A percentile compares a stretch with the other conserved stretches of the same genome.
These are phyloP conservation scores for Pisolithus microcarpus DNA, from an alignment of 768 basidiomycete species.

Conservation along the genomic window DNA sequence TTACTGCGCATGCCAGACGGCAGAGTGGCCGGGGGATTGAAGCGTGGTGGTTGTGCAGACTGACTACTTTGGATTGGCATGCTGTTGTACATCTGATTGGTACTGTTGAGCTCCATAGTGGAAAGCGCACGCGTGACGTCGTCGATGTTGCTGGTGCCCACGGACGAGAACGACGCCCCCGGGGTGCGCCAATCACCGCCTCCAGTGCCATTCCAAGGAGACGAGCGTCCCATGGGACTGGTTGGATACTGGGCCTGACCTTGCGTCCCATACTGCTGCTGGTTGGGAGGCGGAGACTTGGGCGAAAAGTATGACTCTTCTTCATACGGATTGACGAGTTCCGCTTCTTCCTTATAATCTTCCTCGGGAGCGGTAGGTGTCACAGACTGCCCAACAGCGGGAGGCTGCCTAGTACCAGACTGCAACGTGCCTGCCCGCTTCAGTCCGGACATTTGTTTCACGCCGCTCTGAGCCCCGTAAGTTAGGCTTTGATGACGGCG, in stretches of 20 bases:
- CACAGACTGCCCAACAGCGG: conserved; percentile 30
- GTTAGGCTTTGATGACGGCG: conserved; percentile 78
- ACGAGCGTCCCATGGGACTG: conserved; percentile 54
- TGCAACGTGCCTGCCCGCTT: conserved; percentile 70
- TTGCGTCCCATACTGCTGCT: conserved; percentile 34
- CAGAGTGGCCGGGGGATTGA: conserved; percentile 50
- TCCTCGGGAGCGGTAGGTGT: conserved; percentile 48
- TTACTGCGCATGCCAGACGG: conserved; percentile 34
- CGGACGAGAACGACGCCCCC: conserved; percentile 26
- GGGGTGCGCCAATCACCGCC: conserved; percentile 53
- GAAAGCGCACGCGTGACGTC: conserved; percentile 73
- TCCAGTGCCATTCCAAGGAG: conserved; percentile 55
- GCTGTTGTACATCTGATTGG: conserved; percentile 22
- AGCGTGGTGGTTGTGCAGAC: conserved; percentile 60
- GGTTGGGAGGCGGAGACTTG: conserved; percentile 33
- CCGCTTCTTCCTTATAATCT: conserved; percentile 43
- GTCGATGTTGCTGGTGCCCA: conserved; percentile 42
- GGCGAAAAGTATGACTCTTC: conserved; percentile 54
- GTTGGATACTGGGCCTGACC: conserved; percentile 37
- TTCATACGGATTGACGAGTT: conserved; percentile 34
- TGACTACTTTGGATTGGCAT: conserved; percentile 39
- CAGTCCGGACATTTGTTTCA: conserved; percentile 49
- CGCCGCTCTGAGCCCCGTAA: conserved; percentile 49
- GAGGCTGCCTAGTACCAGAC: conserved; percentile 35
- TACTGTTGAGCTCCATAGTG: conserved; percentile 50